These are phyloP conservation scores for Diutina scorzettiae DNA, from an alignment of 1,139 yeast species.

Conservation along the genomic window DNA sequence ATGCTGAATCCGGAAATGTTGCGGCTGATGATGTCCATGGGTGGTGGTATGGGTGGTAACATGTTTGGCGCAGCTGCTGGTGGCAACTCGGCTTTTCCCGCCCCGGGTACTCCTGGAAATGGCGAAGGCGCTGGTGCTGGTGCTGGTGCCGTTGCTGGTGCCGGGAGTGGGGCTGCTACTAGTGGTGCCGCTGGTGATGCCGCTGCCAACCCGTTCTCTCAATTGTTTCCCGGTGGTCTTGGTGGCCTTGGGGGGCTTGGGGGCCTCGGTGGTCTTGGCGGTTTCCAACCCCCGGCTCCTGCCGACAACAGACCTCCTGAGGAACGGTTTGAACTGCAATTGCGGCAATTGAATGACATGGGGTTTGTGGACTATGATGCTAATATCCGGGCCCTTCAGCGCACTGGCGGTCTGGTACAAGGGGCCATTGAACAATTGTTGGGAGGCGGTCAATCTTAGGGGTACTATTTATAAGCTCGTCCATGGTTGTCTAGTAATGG, in stretches of 20 bases:
- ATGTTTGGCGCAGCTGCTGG: conserved; percentile 9
- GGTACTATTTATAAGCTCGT: too few relatives aligned
- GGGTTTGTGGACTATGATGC: conserved; percentile 91
- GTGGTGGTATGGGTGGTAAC: conserved; percentile 26
- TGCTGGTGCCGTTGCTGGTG: conserved; percentile 10
- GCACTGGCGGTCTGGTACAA: conserved; percentile 95
- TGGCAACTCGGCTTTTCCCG: conserved; percentile 33
- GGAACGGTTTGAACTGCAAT: conserved; percentile 81
- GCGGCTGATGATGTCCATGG: conserved; percentile 70
- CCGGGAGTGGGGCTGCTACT: conserved; percentile 10
- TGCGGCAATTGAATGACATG: conserved; percentile 90
- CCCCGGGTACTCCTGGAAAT: conserved; percentile 34
- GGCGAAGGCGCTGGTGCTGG: conserved; percentile 10
- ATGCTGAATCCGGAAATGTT: conserved; percentile 75
- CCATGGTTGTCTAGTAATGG: too few relatives aligned
- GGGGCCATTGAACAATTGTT: conserved; percentile 89
- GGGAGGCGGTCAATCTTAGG: conserved; percentile 5
- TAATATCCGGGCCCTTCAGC: conserved; percentile 81
- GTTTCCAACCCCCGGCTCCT: conserved; percentile 18
- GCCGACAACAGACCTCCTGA: conserved; percentile 88
- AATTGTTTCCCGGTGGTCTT: conserved; percentile 26
- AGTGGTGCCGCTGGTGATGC: conserved; percentile 7
- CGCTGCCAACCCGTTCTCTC: conserved; percentile 1
- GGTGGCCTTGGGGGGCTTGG: conserved; percentile 12
- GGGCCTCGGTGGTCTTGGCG: conserved; percentile 17